Evolutionary conservation across 2,329 filamentous ascomycete species (phyloP), one percentile per base, ranked within the genome.

Genomic region (Cladophialophora chaetospira): DNA sequence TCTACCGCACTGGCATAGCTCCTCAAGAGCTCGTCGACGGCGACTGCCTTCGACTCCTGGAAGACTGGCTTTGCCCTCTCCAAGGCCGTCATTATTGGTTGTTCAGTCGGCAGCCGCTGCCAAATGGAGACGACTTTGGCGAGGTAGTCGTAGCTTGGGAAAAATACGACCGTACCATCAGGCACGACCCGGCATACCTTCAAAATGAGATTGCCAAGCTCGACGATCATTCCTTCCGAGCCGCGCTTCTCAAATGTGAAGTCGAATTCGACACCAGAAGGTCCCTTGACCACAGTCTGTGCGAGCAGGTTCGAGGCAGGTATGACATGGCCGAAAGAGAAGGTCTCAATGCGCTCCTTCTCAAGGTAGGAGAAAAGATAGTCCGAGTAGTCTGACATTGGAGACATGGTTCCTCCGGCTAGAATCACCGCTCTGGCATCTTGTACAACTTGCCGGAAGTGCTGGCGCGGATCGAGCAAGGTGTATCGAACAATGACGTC

Each of bases 341-440:
- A 82, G 0, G 89, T 96, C 8, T 82, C 86, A 42, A 97, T 82
- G 55, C 84, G 84, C 0, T 77, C 72, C 0, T 79, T 65, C 0
- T 82, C 70, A 0, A 96, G 72, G 46, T 89, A 87, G 0, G 93
- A 89, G 61, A 99, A 94, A 0, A 99, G 79, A 66, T 97, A 89
- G 3, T 88, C 82, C 31, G 82, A 86, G 72, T 96, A 99, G 73
- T 97, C 94, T 21, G 87, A 83, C 77, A 97, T 96, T 72, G 94
- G 94, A 2, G 94, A 96, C 94, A 99, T 97, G 23, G 94, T 99
- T 19, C 94, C 94, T 56, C 94, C 94, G 0, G 92, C 94, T 3
- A 99, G 78, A 38, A 99, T 88, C 3, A 99, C 88, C 1, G 93
- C 89, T 56, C 91, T 82, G 0, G 94, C 91, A 60, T 88, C 86